A percentile compares a stretch with the other conserved stretches of the same genome.
phyloP scores from a whole-genome alignment of 768 basidiomycete genomes.

The Amanita rimosa region DNA sequence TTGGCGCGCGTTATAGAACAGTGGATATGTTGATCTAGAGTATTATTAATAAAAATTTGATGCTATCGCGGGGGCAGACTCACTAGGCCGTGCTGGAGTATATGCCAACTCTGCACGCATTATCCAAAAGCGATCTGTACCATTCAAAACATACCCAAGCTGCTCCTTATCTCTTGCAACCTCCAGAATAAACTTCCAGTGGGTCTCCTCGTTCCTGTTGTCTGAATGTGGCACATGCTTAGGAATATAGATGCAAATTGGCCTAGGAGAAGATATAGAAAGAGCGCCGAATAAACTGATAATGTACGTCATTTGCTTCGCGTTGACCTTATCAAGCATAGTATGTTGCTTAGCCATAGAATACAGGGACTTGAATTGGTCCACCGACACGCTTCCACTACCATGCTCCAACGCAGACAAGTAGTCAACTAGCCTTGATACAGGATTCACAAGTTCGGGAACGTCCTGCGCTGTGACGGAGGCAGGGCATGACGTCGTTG shows the following conservation, averaged over 20 bases:
- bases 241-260: constrained; percentile 17
- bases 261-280: constrained; percentile 21
- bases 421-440: neutral
- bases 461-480: neutral
- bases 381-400: constrained; percentile 15
- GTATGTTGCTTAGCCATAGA: constrained; percentile 19
- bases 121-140: constrained; percentile 52
- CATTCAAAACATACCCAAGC: constrained; percentile 19
- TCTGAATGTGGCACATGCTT: constrained; percentile 18
- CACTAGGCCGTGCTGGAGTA: constrained; percentile 12
- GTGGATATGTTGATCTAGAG: constrained; percentile 11
- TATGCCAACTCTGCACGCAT: constrained; percentile 35
- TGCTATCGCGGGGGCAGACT: constrained; percentile 6
- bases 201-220: constrained; percentile 13
- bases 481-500: neutral
- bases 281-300: constrained; percentile 40
- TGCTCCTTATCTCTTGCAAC: constrained; percentile 33
- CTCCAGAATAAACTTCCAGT: constrained; percentile 40
- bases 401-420: neutral
- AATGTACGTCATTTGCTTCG: constrained; percentile 26
- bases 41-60: neutral
- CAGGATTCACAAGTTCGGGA: neutral
- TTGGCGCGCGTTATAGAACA: constrained; percentile 22
- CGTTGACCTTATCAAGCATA: constrained; percentile 22
- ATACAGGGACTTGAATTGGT: constrained; percentile 29